A percentile compares a stretch with the other conserved stretches of the same genome.
These are phyloP conservation scores for Didymella keratinophila DNA, from an alignment of 2,329 filamentous ascomycete species.

Conservation along the genomic window DNA sequence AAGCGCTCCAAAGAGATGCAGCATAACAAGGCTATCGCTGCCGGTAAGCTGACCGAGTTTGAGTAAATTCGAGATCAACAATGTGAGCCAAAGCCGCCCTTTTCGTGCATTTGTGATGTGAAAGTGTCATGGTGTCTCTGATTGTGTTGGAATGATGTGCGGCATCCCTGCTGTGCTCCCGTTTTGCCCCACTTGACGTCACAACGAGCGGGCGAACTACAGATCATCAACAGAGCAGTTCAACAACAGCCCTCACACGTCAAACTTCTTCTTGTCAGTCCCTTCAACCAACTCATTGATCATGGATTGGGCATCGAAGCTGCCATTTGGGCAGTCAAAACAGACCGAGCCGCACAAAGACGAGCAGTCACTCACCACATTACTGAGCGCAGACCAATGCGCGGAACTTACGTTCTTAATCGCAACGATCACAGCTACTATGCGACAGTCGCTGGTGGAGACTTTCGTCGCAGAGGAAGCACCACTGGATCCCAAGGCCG, in stretches of 20 bases:
- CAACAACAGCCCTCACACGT: constrained; percentile 1
- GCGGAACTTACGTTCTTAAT: constrained; percentile 58
- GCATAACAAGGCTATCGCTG: not conserved
- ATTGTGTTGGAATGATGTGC: constrained; percentile 6
- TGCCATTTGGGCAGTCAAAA: constrained; percentile 47
- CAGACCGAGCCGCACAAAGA: constrained; percentile 33
- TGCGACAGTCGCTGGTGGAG: constrained; percentile 56
- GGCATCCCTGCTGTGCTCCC: constrained; percentile 12
- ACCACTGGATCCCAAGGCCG: constrained; percentile 20
- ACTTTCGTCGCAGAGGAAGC: constrained; percentile 51
- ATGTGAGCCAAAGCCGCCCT: not conserved
- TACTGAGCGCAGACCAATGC: constrained; percentile 56
- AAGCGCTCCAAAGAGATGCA: not conserved
- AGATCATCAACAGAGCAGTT: not conserved
- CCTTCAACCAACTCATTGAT: not conserved
- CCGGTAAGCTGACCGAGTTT: not conserved
- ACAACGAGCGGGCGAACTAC: constrained; percentile 8
- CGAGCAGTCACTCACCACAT: constrained; percentile 54
- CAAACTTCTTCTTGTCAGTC: not conserved
- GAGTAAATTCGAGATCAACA: not conserved
- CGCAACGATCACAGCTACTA: constrained; percentile 57
- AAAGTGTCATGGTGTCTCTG: constrained; percentile 2
- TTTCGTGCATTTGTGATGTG: not conserved
- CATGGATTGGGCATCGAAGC: constrained; percentile 46
- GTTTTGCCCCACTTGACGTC: constrained; percentile 22